These are phyloP conservation scores for Castanospermum australe DNA, from an alignment of 306 rosid genomes.

Conservation along the genomic window DNA sequence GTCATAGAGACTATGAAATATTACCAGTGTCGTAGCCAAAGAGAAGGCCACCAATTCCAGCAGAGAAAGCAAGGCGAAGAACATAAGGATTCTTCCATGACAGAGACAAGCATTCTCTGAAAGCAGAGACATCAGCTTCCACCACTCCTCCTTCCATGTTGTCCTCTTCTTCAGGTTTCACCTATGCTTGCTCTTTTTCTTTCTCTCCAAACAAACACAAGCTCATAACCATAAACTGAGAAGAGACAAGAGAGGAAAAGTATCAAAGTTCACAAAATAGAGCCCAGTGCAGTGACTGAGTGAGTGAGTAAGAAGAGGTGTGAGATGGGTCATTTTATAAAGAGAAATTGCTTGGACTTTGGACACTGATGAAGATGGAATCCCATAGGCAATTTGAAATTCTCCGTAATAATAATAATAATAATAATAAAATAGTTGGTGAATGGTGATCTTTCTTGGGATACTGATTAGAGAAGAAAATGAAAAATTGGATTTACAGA, in stretches of 20 bases:
- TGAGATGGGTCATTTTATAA: neutral
- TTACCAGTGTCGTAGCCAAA: constrained; percentile 49
- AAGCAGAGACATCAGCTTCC: constrained; percentile 35
- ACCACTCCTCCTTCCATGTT: constrained; percentile 40
- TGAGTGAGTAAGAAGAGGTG: neutral
- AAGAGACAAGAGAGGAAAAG: neutral
- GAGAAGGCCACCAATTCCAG: constrained; percentile 49
- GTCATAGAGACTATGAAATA: neutral
- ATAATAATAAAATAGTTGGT: neutral
- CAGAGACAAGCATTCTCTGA: constrained; percentile 37
- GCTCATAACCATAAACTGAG: no score
- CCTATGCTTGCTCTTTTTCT: neutral
- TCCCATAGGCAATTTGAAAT: neutral
- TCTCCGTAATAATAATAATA: neutral
- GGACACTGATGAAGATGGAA: neutral
- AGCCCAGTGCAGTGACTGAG: neutral
- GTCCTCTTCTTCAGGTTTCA: neutral
- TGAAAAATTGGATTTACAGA: neutral
- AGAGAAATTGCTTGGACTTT: neutral
- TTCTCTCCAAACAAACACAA: neutral
- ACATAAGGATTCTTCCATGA: constrained; percentile 44
- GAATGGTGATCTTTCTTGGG: neutral
- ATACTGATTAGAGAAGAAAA: neutral
- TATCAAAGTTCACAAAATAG: neutral
- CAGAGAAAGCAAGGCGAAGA: constrained; percentile 42